These are phyloP conservation scores for Hymenochaete sp. DNA, from an alignment of 1,284 basidiomycete genomes.

Conservation along the genomic window DNA sequence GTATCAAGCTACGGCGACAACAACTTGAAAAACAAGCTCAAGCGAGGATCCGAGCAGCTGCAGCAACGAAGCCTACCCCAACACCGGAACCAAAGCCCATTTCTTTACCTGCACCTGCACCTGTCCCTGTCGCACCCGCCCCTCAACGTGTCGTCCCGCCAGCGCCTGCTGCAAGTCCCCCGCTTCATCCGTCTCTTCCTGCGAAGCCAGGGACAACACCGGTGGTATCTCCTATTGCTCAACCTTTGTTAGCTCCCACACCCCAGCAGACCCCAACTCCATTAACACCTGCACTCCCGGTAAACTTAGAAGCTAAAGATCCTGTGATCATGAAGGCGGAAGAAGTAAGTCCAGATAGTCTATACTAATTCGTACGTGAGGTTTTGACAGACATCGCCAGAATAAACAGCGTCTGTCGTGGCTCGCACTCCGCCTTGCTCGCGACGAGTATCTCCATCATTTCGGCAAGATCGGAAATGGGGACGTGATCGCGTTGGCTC, in stretches of 20 bases:
- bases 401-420: constrained; percentile 66
- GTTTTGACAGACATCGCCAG: constrained; percentile 28
- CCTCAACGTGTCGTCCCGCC: constrained; percentile 22
- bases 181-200: constrained; percentile 61
- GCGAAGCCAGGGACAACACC: constrained; percentile 34
- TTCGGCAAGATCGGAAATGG: constrained; percentile 77
- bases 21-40: constrained; percentile 41
- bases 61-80: constrained; percentile 21
- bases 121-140: constrained; percentile 13
- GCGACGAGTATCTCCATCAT: constrained; percentile 60
- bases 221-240: background rate
- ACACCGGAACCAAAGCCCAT: constrained; percentile 19
- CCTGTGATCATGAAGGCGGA: constrained; percentile 48
- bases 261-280: constrained; percentile 19
- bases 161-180: constrained; percentile 27
- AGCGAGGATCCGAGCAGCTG: constrained; percentile 33
- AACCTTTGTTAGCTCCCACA: constrained; percentile 18
- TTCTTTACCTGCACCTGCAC: constrained; percentile 16
- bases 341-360: constrained; percentile 38
- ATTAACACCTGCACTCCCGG: constrained; percentile 25
- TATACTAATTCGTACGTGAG: background rate
- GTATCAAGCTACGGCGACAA: constrained; percentile 54
- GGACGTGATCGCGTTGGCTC: constrained; percentile 51
- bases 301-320: constrained; percentile 35
- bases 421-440: constrained; percentile 68